Percentiles rank a stretch among this genome's conserved stretches.
Evolutionary conservation across 2,329 filamentous ascomycete species (phyloP).

Genomic region (Cordyceps cicadae): DNA sequence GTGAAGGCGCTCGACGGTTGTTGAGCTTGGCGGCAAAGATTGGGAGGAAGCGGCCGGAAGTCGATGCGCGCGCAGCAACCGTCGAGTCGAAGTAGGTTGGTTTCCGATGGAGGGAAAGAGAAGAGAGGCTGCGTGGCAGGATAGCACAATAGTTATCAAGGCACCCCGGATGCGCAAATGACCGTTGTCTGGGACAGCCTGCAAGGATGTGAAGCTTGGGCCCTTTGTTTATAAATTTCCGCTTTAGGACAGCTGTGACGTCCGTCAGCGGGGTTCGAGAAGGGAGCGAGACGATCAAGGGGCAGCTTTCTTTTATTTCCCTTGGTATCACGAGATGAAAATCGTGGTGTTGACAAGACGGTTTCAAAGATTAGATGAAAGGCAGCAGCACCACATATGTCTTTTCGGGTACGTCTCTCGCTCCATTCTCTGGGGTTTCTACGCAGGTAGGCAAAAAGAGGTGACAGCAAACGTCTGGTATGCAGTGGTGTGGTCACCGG

Average conservation of each 20-base stretch:
- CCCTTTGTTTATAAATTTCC: constrained; percentile 34
- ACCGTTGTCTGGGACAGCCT: constrained; percentile 29
- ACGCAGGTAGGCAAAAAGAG: neutral
- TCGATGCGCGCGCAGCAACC: constrained; percentile 6
- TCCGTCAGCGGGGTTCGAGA: constrained; percentile 15
- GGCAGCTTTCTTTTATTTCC: constrained; percentile 13
- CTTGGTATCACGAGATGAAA: constrained; percentile 17
- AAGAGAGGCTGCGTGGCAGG: constrained; percentile 1
- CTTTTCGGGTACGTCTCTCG: neutral
- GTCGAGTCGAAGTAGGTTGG: neutral
- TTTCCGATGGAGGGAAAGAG: neutral
- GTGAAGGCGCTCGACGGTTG: constrained; percentile 7
- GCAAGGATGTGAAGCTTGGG: constrained; percentile 22
- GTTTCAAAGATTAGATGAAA: neutral
- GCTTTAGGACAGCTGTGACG: constrained; percentile 28
- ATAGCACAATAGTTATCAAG: constrained; percentile 14
- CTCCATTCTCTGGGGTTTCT: neutral
- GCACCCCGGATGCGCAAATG: constrained; percentile 12
- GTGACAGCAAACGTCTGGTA: constrained; percentile 2
- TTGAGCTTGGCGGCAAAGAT: constrained; percentile 8
- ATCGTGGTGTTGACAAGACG: constrained; percentile 3
- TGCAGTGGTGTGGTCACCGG: constrained; percentile 6
- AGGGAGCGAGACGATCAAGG: constrained; percentile 7
- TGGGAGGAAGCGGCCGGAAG: constrained; percentile 1
- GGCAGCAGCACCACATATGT: neutral